Evolutionary conservation across 2,329 filamentous ascomycete genomes (phyloP), one percentile per base, ranked within the genome.

Genomic region (Penicillium sp.): DNA sequence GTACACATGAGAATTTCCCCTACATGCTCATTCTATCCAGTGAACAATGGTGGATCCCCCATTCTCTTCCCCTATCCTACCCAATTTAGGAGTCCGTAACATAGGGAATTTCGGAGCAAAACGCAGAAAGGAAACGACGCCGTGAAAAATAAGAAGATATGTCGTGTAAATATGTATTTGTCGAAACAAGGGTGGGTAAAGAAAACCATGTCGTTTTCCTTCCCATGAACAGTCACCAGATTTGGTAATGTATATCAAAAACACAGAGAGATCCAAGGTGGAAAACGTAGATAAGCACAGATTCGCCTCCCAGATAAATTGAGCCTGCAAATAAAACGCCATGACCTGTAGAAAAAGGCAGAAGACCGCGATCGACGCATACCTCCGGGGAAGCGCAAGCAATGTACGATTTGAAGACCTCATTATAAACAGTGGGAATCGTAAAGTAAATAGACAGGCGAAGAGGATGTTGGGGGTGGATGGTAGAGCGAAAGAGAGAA

Each of bases 371-470:
- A 54, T 46, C 51, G 50, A 58, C 52, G 50, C 50, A 56, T 51
- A 62, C 54, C 56, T 53, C 53, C 56, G 49, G 53, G 49, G 43
- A 58, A 60, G 50, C 50, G 47, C 53, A 37, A 58, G 53, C 47
- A 62, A 67, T 65, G 55, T 66, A 65, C 51, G 60, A 61, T 59
- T 55, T 55, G 49, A 42, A 50, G 41, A 58, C 53, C 56, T 66
- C 61, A 52, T 61, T 66, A 66, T 66, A 59, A 53, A 66, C 63
- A 66, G 59, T 64, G 63, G 63, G 63, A 66, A 66, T 66, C 61
- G 59, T 66, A 49, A 63, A 54, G 51, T 56, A 56, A 45, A 67
- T 61, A 45, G 57, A 64, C 60, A 62, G 55, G 55, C 44, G 53
- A 47, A 51, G 57, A 55, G 49, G 51, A 54, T 53, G 49, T 47